A percentile compares a stretch with the other conserved stretches of the same genome.
These are phyloP conservation scores for Malus hybrid DNA, from an alignment of 331 rosid genomes.

Conservation along the genomic window DNA sequence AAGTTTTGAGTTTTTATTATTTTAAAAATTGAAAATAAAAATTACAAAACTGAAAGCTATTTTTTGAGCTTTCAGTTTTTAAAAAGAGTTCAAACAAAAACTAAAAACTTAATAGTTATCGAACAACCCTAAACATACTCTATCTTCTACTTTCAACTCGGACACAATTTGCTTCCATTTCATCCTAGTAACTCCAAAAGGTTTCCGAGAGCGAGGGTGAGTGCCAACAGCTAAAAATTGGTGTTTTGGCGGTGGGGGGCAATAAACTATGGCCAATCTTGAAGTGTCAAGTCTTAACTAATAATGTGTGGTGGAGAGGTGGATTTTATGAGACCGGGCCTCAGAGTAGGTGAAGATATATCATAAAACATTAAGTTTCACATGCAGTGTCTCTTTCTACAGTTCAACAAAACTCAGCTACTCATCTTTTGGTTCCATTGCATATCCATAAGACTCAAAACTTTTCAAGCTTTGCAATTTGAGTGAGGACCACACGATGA, in stretches of 20 bases:
- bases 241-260: no score
- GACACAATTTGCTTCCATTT: background rate
- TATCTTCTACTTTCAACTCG: background rate
- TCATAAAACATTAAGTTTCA: slow-evolving; percentile 17
- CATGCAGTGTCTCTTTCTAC: slow-evolving; percentile 19
- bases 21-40: no score
- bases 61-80: background rate
- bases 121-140: background rate
- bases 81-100: no score
- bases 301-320: background rate
- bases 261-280: no score
- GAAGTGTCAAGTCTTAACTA: no score
- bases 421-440: background rate
- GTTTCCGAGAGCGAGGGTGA: background rate
- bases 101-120: no score
- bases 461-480: background rate
- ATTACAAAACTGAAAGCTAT: background rate
- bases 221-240: background rate
- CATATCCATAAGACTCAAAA: background rate
- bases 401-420: background rate
- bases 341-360: slow-evolving; percentile 21
- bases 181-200: background rate
- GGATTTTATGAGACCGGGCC: background rate
- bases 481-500: slow-evolving; percentile 5
- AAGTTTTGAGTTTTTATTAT: background rate